phyloP scores from a whole-genome alignment of 176 grass and related monocot species.

The Rhynchospora breviuscula region DNA sequence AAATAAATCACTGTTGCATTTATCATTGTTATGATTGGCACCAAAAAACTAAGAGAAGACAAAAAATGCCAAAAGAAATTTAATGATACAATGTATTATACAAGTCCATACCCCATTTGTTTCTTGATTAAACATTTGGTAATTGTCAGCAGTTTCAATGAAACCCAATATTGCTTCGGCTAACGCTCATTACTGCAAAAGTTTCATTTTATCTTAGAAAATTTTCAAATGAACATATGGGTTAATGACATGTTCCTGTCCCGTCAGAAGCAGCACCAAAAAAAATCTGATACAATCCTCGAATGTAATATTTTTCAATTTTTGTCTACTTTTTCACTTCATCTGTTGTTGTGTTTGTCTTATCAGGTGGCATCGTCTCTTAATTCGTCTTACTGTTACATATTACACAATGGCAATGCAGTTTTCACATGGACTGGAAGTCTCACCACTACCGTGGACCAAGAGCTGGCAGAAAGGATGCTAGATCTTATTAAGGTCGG shows the following conservation, averaged over 20 bases:
- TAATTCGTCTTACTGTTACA: slow-evolving; percentile 96
- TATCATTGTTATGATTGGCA: neutral
- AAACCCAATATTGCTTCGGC: neutral
- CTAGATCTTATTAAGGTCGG: slow-evolving; percentile 95
- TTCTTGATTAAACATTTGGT: neutral
- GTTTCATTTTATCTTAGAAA: neutral
- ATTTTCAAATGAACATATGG: neutral
- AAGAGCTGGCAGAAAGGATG: slow-evolving; percentile 94
- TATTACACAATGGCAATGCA: slow-evolving; percentile 82
- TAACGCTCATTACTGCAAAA: neutral
- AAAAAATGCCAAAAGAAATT: neutral
- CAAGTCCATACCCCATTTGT: neutral
- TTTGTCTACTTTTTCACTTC: neutral
- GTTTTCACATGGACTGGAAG: slow-evolving; percentile 94
- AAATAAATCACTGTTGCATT: neutral
- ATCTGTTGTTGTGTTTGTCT: slow-evolving; percentile 25
- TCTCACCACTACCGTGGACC: slow-evolving; percentile 74
- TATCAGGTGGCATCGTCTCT: slow-evolving; percentile 75
- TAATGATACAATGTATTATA: neutral
- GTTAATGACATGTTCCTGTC: neutral
- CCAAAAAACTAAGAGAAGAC: neutral
- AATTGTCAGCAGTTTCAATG: neutral
- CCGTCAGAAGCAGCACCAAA: neutral
- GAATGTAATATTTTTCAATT: neutral
- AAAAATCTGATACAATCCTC: neutral